These are phyloP conservation scores for Chytriomyces confervae DNA, from an alignment of 192 early-diverging fungal species.

Conservation along the genomic window DNA sequence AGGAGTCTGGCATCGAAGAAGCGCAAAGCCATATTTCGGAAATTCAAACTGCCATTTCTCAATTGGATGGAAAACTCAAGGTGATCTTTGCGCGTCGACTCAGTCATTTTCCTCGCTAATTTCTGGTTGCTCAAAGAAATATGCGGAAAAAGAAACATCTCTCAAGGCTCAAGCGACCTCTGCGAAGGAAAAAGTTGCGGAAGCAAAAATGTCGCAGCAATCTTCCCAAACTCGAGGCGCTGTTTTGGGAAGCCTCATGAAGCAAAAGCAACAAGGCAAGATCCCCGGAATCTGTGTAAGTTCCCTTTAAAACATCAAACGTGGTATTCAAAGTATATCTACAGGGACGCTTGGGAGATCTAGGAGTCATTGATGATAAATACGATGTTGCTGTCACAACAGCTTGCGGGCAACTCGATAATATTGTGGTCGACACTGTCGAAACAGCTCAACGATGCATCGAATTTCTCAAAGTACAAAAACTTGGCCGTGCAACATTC, in stretches of 20 bases:
- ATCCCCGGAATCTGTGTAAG: slow-evolving; percentile 50
- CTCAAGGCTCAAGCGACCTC: slow-evolving; percentile 3
- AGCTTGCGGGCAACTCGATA: slow-evolving; percentile 79
- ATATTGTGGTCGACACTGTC: slow-evolving; percentile 92
- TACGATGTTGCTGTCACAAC: slow-evolving; percentile 97
- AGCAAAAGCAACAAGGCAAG: slow-evolving; percentile 44
- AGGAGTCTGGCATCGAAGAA: slow-evolving; percentile 28
- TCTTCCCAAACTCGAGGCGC: slow-evolving; percentile 36
- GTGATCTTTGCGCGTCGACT: background rate
- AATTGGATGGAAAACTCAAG: slow-evolving; percentile 23
- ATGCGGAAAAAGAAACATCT: slow-evolving; percentile 32
- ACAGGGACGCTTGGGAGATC: slow-evolving; percentile 87
- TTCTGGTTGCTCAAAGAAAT: slow-evolving; percentile 17
- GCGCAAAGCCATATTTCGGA: slow-evolving; percentile 36
- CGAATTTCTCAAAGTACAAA: slow-evolving; percentile 82
- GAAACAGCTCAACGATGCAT: slow-evolving; percentile 86
- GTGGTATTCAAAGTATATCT: background rate
- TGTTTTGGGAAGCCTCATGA: slow-evolving; percentile 42
- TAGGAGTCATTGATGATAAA: slow-evolving; percentile 92
- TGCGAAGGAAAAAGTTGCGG: slow-evolving; percentile 36
- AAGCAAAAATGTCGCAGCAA: slow-evolving; percentile 39
- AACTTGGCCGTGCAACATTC: slow-evolving; percentile 86
- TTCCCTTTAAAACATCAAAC: background rate
- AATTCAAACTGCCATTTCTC: slow-evolving; percentile 19
- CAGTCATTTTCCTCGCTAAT: background rate